Evolutionary conservation across 441 rosid species (phyloP).

Genomic region (Theobroma grandiflorum): DNA sequence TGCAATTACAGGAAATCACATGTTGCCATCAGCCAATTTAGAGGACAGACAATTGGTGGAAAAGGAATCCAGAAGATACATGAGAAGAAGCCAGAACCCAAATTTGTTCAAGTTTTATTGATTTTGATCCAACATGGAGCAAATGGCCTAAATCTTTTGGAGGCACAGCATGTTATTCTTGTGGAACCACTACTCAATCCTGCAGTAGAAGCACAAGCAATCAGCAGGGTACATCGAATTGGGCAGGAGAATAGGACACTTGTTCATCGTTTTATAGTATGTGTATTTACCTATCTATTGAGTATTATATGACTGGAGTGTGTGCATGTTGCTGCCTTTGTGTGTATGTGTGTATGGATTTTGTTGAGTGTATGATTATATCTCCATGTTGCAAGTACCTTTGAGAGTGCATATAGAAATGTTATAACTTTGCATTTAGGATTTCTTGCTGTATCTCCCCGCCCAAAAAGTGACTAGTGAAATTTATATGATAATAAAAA

Average conservation of each 20-base stretch:
- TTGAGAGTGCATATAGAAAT: not conserved
- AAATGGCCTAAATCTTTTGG: constrained; percentile 94
- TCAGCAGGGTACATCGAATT: constrained; percentile 91
- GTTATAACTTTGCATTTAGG: not conserved
- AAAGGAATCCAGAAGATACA: constrained; percentile 36
- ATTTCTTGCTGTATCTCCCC: not conserved
- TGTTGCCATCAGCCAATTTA: constrained; percentile 69
- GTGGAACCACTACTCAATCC: constrained; percentile 97
- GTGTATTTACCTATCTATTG: constrained; percentile 33
- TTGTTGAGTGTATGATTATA: constrained; percentile 16
- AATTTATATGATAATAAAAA: not conserved
- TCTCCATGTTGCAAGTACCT: not conserved
- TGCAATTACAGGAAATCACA: constrained; percentile 77
- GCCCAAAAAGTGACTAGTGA: not conserved
- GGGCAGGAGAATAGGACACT: constrained; percentile 85
- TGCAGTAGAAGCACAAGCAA: constrained; percentile 97
- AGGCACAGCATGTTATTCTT: constrained; percentile 94
- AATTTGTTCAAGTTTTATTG: constrained; percentile 73
- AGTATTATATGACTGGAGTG: not conserved
- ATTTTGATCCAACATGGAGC: constrained; percentile 96
- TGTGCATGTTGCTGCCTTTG: not conserved
- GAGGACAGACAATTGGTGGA: constrained; percentile 49
- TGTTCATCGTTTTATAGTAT: constrained; percentile 90
- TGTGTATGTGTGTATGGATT: not conserved
- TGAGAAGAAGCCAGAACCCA: constrained; percentile 43